A percentile compares a stretch with the other conserved stretches of the same genome.
phyloP scores from a whole-genome alignment of 331 rosid species.

The Quercus phellos region DNA sequence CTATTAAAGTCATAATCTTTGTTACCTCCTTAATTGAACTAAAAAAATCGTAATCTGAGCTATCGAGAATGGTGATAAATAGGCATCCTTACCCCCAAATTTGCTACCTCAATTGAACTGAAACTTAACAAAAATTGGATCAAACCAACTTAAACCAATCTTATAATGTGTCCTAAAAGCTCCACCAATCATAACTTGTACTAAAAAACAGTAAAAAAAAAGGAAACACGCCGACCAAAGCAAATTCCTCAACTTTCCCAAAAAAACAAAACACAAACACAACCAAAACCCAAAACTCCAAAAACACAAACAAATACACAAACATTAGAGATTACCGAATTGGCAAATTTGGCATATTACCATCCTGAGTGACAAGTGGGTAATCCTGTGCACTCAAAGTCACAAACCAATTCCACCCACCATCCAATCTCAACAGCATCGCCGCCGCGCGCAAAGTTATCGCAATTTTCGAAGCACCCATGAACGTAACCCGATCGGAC shows the following conservation, averaged over 20 bases:
- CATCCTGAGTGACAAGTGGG: conserved; percentile 92
- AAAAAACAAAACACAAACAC: neutral
- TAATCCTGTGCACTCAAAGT: conserved; percentile 82
- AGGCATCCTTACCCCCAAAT: too few species aligned
- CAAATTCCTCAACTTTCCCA: too few species aligned
- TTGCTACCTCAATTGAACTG: neutral
- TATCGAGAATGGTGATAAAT: too few species aligned
- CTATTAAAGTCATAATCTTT: too few species aligned
- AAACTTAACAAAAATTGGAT: neutral
- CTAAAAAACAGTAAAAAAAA: neutral
- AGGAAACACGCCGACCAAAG: neutral
- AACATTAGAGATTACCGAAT: conserved; percentile 21
- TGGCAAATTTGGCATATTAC: conserved; percentile 38
- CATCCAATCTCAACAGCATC: conserved; percentile 62
- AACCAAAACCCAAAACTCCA: neutral
- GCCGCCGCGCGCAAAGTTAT: conserved; percentile 77
- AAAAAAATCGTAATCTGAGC: too few species aligned
- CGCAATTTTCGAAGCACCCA: conserved; percentile 79
- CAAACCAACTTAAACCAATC: neutral
- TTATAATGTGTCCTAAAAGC: neutral
- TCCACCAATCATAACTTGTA: neutral
- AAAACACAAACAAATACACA: neutral
- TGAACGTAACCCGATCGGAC: conserved; percentile 70
- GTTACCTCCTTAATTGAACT: too few species aligned
- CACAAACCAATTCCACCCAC: conserved; percentile 89